Percentiles rank a stretch among this genome's conserved stretches.
Conservation (phyloP, 352 stramenopile species). For the Phytophthora pinifolia region DNA sequence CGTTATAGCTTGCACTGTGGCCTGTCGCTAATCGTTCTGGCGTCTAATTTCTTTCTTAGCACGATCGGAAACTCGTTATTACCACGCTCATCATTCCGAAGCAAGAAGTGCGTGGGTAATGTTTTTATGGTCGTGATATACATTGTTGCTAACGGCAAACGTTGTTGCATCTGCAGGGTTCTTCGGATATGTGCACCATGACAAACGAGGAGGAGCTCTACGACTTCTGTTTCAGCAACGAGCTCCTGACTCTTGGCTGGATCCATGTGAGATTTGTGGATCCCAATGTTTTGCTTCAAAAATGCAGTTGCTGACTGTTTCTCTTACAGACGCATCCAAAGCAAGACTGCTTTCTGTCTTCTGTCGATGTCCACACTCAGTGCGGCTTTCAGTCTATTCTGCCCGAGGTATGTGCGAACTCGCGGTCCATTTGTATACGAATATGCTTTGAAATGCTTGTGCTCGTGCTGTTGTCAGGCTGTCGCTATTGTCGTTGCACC, state of each 20-base stretch:
- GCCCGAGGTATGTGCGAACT: slow-evolving; percentile 51
- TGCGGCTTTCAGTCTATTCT: slow-evolving; percentile 91
- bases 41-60: slow-evolving; percentile 25
- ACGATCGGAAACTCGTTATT: slow-evolving; percentile 59
- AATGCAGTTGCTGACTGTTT: background rate
- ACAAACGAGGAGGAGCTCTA: slow-evolving; percentile 89
- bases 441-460: slow-evolving; percentile 3
- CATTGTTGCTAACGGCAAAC: background rate
- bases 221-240: slow-evolving; percentile 84
- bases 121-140: background rate
- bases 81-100: slow-evolving; percentile 89
- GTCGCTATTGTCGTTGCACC: slow-evolving; percentile 89
- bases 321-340: slow-evolving; percentile 73
- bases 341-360: slow-evolving; percentile 90
- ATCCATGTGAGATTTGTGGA: slow-evolving; percentile 70
- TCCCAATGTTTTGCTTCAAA: background rate
- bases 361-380: slow-evolving; percentile 90
- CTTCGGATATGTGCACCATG: slow-evolving; percentile 86
- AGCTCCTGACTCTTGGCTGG: slow-evolving; percentile 90
- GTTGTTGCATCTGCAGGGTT: slow-evolving; percentile 45
- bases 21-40: background rate
- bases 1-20: background rate
- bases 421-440: background rate
- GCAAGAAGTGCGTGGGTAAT: slow-evolving; percentile 56
- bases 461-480: slow-evolving; percentile 32